Conservation (phyloP, 2,329 filamentous ascomycete species). For the Lasiodiplodia theobromae region DNA sequence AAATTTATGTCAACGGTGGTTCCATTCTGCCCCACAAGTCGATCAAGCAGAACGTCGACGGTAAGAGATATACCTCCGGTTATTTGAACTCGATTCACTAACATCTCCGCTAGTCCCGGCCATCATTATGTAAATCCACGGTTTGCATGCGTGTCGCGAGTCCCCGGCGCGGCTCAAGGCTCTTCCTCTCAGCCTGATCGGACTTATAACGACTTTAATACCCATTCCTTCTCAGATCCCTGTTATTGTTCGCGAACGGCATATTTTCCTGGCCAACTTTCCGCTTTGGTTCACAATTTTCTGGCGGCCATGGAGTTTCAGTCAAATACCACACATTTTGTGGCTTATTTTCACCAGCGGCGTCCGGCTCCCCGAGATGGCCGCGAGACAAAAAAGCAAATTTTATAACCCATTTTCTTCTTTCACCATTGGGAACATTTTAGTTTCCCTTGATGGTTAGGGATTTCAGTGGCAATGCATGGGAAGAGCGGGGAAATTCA, state of each 20-base stretch:
- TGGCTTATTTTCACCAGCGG: neutral
- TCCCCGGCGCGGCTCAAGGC: constrained; percentile 10
- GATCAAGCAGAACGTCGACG: constrained; percentile 96
- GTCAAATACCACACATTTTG: constrained; percentile 7
- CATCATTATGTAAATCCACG: constrained; percentile 53
- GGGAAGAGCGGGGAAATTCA: constrained; percentile 12
- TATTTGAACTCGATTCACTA: constrained; percentile 30
- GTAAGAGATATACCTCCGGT: constrained; percentile 38
- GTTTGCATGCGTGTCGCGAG: constrained; percentile 1
- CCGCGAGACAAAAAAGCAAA: constrained; percentile 23
- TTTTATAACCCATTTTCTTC: constrained; percentile 2
- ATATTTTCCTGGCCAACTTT: constrained; percentile 8
- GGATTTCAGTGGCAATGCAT: constrained; percentile 17
- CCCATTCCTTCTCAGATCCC: constrained; percentile 11
- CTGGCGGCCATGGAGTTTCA: constrained; percentile 19
- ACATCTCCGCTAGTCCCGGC: constrained; percentile 46
- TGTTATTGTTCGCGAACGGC: neutral
- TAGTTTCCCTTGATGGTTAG: neutral
- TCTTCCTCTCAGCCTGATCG: constrained; percentile 5
- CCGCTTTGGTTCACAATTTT: neutral
- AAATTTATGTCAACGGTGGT: constrained; percentile 98
- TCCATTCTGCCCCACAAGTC: constrained; percentile 97
- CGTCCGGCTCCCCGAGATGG: constrained; percentile 1
- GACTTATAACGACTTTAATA: constrained; percentile 28
- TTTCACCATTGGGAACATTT: constrained; percentile 9